phyloP scores from a whole-genome alignment of 208 protist species.

The Balamuthia mandrillaris region DNA sequence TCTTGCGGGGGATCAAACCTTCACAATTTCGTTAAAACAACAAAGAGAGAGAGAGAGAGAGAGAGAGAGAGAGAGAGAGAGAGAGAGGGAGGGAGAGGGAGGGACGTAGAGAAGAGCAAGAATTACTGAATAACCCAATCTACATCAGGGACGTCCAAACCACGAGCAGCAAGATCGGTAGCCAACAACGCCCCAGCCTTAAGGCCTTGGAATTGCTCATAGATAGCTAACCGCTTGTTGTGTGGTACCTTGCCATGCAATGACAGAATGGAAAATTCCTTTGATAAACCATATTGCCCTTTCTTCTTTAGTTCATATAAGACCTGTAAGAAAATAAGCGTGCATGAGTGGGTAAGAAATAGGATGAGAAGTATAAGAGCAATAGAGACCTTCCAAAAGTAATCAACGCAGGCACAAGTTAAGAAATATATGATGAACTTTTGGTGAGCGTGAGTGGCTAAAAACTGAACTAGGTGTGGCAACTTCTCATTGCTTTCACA shows the following conservation, averaged over 20 bases:
- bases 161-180: conserved; percentile 81
- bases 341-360: not conserved
- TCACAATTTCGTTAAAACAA: not conserved
- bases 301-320: not conserved
- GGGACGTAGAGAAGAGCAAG: conserved; percentile 27
- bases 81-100: not conserved
- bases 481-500: conserved; percentile 60
- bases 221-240: conserved; percentile 37
- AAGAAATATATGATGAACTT: conserved; percentile 80
- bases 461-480: conserved; percentile 59
- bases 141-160: conserved; percentile 82
- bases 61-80: not conserved
- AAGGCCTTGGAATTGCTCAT: not conserved
- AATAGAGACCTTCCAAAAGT: conserved; percentile 58
- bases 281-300: conserved; percentile 7
- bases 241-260: conserved; percentile 74
- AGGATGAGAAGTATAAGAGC: not conserved
- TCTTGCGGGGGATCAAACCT: conserved; percentile 60
- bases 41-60: not conserved
- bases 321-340: not conserved
- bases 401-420: conserved; percentile 77
- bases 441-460: conserved; percentile 22
- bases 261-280: conserved; percentile 47
- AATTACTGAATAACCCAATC: conserved; percentile 79
- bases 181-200: conserved; percentile 65